Evolutionary conservation across 1,284 basidiomycete species (phyloP).

Genomic region (Trichosporon asahii): DNA sequence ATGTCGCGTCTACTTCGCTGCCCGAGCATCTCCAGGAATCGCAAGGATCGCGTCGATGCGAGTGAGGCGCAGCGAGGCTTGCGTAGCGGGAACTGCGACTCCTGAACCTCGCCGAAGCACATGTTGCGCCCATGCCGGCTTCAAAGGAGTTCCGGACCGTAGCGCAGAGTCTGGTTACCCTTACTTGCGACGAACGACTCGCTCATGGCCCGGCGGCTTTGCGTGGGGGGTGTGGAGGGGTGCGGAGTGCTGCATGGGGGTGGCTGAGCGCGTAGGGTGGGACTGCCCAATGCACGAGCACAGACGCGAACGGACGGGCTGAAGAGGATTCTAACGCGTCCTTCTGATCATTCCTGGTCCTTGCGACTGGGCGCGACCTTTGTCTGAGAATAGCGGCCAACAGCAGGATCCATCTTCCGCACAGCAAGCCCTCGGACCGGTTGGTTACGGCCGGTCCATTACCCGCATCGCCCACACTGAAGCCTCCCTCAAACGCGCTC

Average conservation of each 20-base stretch:
- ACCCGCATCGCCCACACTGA: not conserved
- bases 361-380: not conserved
- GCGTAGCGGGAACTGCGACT: not conserved
- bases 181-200: not conserved
- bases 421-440: not conserved
- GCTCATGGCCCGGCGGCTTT: not conserved
- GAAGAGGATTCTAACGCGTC: not conserved
- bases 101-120: not conserved
- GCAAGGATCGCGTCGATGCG: not conserved
- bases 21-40: not conserved
- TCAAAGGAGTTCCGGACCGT: not conserved
- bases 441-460: not conserved
- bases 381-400: not conserved
- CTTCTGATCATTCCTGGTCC: not conserved
- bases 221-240: not conserved
- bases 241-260: not conserved
- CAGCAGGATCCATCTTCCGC: not conserved
- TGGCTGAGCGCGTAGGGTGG: not conserved
- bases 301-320: not conserved
- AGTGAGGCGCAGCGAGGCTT: not conserved
- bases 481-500: not conserved
- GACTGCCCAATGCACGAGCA: not conserved
- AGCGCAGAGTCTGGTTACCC: not conserved
- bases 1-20: not conserved
- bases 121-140: constrained; percentile 2